A percentile compares a stretch with the other conserved stretches of the same genome.
Conservation (phyloP, 2,329 filamentous ascomycete species). For the Aspergillus versicolor region DNA sequence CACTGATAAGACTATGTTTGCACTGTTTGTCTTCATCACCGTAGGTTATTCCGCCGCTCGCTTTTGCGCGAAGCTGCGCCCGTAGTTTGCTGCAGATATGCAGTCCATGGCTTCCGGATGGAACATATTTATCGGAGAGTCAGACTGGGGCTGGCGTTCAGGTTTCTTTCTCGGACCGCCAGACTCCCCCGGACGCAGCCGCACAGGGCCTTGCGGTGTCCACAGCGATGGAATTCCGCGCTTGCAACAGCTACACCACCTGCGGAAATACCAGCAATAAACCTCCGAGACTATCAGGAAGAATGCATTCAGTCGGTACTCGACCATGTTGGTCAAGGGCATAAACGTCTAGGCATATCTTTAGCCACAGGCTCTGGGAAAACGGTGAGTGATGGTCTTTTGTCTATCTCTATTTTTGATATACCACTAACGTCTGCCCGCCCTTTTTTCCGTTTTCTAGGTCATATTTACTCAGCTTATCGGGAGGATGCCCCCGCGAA, state of each 20-base stretch:
- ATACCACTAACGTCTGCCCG: not conserved
- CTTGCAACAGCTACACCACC: conserved; percentile 16
- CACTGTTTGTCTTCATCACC: conserved; percentile 31
- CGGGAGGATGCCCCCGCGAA: conserved; percentile 64
- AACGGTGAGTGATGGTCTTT: conserved; percentile 58
- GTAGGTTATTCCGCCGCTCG: not conserved
- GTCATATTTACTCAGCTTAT: conserved; percentile 97
- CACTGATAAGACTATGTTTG: conserved; percentile 37
- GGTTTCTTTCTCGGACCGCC: conserved; percentile 10
- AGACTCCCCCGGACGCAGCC: conserved; percentile 20
- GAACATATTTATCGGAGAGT: conserved; percentile 29
- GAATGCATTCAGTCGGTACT: conserved; percentile 86
- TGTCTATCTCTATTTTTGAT: not conserved
- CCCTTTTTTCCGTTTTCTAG: conserved; percentile 40
- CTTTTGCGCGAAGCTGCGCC: not conserved
- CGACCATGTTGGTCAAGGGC: conserved; percentile 64
- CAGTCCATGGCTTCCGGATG: conserved; percentile 26
- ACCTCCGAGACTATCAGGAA: conserved; percentile 81
- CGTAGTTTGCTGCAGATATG: not conserved
- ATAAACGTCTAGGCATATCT: conserved; percentile 79
- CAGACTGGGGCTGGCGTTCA: conserved; percentile 21
- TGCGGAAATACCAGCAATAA: conserved; percentile 44
- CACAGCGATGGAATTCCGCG: conserved; percentile 25
- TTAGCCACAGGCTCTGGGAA: conserved; percentile 87
- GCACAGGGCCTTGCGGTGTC: conserved; percentile 27